A percentile compares a stretch with the other conserved stretches of the same genome.
Conservation (phyloP, 345 rosid species). For the Hibiscus trionum region DNA sequence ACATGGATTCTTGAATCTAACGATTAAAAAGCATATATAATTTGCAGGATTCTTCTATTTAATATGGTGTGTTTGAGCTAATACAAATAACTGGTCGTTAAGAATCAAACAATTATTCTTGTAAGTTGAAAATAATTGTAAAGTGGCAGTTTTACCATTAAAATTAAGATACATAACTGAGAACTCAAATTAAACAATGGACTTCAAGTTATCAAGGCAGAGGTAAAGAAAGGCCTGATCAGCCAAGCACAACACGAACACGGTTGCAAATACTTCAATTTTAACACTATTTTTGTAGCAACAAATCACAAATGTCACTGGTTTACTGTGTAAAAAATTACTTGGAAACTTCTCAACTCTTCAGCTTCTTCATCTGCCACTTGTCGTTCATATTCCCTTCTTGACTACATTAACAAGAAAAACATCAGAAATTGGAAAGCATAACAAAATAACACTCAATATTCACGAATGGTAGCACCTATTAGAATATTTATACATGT, state of each 20-base stretch:
- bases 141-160: not conserved
- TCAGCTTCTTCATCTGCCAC: conserved; percentile 68
- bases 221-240: not conserved
- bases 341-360: conserved; percentile 81
- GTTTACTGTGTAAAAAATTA: conserved; percentile 14
- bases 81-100: not conserved
- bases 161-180: not conserved
- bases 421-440: not conserved
- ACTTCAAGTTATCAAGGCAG: not conserved
- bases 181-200: not conserved
- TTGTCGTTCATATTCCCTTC: conserved; percentile 62
- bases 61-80: not conserved
- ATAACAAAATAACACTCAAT: not conserved
- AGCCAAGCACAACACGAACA: not conserved
- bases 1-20: not conserved
- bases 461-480: not conserved
- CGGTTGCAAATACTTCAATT: not conserved
- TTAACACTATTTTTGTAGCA: not conserved
- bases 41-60: not conserved
- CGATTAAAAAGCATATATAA: not conserved
- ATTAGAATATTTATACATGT: not conserved
- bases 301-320: not conserved
- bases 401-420: conserved; percentile 41
- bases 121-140: not conserved
- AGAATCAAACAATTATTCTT: not conserved